Base-by-base conservation (phyloP, 2,329 filamentous ascomycete species). In the Thelonectria olida region DNA sequence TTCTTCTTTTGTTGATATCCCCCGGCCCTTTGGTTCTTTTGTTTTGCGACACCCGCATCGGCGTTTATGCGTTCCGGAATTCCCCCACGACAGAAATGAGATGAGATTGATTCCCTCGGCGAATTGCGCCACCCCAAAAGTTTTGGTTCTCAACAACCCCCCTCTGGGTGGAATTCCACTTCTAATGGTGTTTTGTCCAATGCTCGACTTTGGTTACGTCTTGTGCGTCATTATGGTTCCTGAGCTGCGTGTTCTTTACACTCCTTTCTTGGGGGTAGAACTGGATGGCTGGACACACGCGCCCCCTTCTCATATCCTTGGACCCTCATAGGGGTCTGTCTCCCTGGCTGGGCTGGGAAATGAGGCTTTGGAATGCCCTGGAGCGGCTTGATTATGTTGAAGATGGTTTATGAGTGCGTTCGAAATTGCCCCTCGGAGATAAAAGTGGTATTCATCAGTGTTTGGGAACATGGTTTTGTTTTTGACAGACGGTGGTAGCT, bases 371-470 rank as follows among this genome's bases (percentile, higher is more conserved):
- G 19, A 44, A 52, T n/a, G n/a, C n/a, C n/a, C 59, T 38, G 39
- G 23, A 34, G 38, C 38, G 25, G 34, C 36, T 17, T 48, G 51
- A 44, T 48, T 55, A 45, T 42, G 41, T 50, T 60, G 19, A 61
- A 54, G 19, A 57, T 44, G 31, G 15, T 47, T 65, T 47, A 50
- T 58, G 61, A 52, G 41, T 44, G 50, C 20, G 51, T 41, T 36
- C 36, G 52, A 55, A 52, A 34, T 47, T 36, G 44, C 38, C 20
- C 36, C 39, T 60, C 59, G 66, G 66, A 60, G 57, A 61, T 41
- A 66, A 66, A 66, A 65, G 15, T 66, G 58, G 62, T 47, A 61
- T 70, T 66, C 60, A 61, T 57, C 64, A 62, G 42, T 45, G 22
- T 52, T 22, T 55, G 55, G 45, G 54, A 56, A 48, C 31, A 38